Conservation (phyloP, 805 yeast genomes). For the Kuraishia ogatae region DNA sequence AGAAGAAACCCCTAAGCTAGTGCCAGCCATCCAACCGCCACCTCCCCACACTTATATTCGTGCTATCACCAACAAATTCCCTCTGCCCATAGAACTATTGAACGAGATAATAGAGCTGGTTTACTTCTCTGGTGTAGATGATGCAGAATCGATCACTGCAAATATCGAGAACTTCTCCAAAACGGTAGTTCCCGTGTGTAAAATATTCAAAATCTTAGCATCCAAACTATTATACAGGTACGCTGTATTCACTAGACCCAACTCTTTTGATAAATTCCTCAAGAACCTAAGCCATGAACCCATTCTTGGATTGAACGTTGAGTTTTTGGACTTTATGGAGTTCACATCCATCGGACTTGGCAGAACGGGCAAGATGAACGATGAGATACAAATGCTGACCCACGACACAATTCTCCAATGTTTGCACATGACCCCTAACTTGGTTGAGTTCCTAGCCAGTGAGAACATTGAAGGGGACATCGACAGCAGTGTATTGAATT, state of each 20-base stretch:
- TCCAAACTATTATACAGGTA: conserved; percentile 54
- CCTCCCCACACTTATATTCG: background rate
- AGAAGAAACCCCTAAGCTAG: background rate
- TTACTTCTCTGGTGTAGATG: conserved; percentile 19
- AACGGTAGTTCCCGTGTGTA: conserved; percentile 34
- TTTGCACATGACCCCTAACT: conserved; percentile 51
- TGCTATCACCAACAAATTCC: conserved; percentile 3
- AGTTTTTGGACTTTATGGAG: conserved; percentile 77
- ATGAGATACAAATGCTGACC: conserved; percentile 86
- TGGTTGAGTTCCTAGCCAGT: conserved; percentile 72
- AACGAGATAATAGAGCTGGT: conserved; percentile 22
- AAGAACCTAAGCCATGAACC: conserved; percentile 38
- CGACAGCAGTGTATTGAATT: conserved; percentile 45
- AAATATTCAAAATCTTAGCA: conserved; percentile 48
- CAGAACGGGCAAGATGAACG: conserved; percentile 82
- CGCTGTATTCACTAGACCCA: conserved; percentile 72
- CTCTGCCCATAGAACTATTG: conserved; percentile 21
- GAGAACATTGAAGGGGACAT: conserved; percentile 84
- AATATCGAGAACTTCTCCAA: conserved; percentile 19
- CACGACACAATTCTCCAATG: conserved; percentile 59
- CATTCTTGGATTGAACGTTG: conserved; percentile 49
- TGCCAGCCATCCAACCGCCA: background rate
- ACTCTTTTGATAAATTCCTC: conserved; percentile 65
- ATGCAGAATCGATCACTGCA: conserved; percentile 18
- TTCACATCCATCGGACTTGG: conserved; percentile 88